Evolutionary conservation across 1,284 basidiomycete species (phyloP).

Genomic region (Ceratobasidium sp.): DNA sequence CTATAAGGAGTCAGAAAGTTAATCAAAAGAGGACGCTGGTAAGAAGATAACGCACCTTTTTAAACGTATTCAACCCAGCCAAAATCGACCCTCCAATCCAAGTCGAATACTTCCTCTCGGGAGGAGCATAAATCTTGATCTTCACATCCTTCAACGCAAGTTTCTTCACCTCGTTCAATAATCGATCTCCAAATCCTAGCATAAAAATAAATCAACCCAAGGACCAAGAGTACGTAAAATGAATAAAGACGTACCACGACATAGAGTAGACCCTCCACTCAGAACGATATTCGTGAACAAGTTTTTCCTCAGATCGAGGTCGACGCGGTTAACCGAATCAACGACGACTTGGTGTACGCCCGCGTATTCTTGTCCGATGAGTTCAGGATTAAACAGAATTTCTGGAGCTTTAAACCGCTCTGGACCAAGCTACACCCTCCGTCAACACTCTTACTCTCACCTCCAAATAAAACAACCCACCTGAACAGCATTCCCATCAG

Average conservation of each 20-base stretch:
- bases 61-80: slow-evolving; percentile 82
- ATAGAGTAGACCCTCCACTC: slow-evolving; percentile 95
- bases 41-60: slow-evolving; percentile 90
- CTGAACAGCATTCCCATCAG: slow-evolving; percentile 95
- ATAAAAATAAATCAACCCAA: neutral
- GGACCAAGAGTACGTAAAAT: neutral
- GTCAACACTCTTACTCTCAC: neutral
- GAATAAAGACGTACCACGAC: slow-evolving; percentile 74
- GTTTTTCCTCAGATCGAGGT: slow-evolving; percentile 93
- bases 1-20: slow-evolving; percentile 61
- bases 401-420: slow-evolving; percentile 98
- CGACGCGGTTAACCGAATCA: slow-evolving; percentile 87
- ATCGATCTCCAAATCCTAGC: slow-evolving; percentile 93
- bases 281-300: slow-evolving; percentile 97
- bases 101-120: slow-evolving; percentile 95
- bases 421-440: slow-evolving; percentile 78
- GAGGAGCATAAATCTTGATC: slow-evolving; percentile 93
- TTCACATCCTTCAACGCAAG: slow-evolving; percentile 92
- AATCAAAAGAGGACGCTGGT: slow-evolving; percentile 21
- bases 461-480: slow-evolving; percentile 62
- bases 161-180: slow-evolving; percentile 96
- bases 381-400: slow-evolving; percentile 97
- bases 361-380: slow-evolving; percentile 96
- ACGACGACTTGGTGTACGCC: slow-evolving; percentile 97
- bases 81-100: slow-evolving; percentile 99